These are phyloP conservation scores for Penicillium macrosclerotiorum DNA, from an alignment of 495 filamentous ascomycete genomes.

Conservation along the genomic window DNA sequence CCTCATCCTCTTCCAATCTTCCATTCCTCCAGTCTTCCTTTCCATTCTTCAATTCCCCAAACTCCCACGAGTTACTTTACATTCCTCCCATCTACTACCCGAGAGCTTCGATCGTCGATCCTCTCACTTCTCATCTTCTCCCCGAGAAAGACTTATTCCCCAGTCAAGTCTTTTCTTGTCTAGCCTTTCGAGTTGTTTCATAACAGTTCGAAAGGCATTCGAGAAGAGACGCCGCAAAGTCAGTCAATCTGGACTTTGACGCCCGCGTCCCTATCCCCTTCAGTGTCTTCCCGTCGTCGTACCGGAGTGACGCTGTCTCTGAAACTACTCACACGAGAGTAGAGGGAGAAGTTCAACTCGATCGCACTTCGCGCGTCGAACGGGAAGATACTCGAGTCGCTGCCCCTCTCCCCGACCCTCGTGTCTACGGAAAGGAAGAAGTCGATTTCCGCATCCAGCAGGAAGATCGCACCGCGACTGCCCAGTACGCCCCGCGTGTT, in stretches of 20 bases:
- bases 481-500: conserved; percentile 3
- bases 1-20: conserved; percentile 2
- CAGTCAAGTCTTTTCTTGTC: conserved; percentile 77
- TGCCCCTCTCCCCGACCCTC: conserved; percentile 65
- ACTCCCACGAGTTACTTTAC: too few relatives aligned
- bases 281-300: conserved; percentile 99
- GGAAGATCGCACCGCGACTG: conserved; percentile 38
- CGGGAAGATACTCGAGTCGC: conserved; percentile 82
- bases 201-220: conserved; percentile 86
- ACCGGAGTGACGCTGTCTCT: conserved; percentile 85
- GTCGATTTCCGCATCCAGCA: conserved; percentile 68
- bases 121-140: conserved; percentile 12
- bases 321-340: conserved; percentile 76
- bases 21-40: conserved; percentile 3
- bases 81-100: conserved; percentile 18
- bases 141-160: conserved; percentile 47
- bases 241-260: conserved; percentile 99
- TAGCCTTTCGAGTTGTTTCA: conserved; percentile 81
- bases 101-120: conserved; percentile 12
- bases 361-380: conserved; percentile 77
- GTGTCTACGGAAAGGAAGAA: conserved; percentile 76
- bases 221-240: conserved; percentile 81
- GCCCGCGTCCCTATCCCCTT: conserved; percentile 98
- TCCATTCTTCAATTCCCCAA: conserved; percentile 11
- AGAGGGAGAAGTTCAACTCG: conserved; percentile 85